Percentiles rank a stretch among this genome's conserved stretches.
Conservation (phyloP, 305 asterid species). For the Fraxinus angustifolia region DNA sequence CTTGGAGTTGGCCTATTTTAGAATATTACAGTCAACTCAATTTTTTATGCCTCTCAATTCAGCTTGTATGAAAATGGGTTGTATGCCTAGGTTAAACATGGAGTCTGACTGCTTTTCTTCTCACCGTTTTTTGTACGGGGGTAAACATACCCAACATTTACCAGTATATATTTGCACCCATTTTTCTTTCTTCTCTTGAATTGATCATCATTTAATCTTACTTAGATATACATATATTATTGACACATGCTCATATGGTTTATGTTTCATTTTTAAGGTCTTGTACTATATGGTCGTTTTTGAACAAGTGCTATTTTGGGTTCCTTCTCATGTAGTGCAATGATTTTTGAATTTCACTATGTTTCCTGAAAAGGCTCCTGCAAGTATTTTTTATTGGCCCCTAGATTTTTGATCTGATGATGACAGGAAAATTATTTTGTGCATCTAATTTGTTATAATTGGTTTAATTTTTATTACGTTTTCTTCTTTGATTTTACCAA, state of each 20-base stretch:
- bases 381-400: conserved; percentile 13
- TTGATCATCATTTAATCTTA: not conserved
- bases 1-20: not conserved
- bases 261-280: not conserved
- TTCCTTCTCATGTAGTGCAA: not conserved
- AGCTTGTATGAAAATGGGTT: not conserved
- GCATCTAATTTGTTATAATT: not conserved
- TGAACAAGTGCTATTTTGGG: not conserved
- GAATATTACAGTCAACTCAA: not conserved
- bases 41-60: not conserved
- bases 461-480: not conserved
- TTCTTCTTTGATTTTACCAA: not conserved
- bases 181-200: not conserved
- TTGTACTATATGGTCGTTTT: not conserved
- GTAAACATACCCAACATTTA: not conserved
- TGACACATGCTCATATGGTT: not conserved
- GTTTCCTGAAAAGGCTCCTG: not conserved
- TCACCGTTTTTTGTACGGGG: not conserved
- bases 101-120: not conserved
- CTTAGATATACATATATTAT: not conserved
- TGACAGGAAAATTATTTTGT: not conserved
- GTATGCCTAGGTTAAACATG: not conserved
- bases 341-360: not conserved
- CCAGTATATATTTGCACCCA: not conserved
- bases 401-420: not conserved